These are phyloP conservation scores for Monilinia polystroma DNA, from an alignment of 2,329 filamentous ascomycete genomes.

Conservation along the genomic window DNA sequence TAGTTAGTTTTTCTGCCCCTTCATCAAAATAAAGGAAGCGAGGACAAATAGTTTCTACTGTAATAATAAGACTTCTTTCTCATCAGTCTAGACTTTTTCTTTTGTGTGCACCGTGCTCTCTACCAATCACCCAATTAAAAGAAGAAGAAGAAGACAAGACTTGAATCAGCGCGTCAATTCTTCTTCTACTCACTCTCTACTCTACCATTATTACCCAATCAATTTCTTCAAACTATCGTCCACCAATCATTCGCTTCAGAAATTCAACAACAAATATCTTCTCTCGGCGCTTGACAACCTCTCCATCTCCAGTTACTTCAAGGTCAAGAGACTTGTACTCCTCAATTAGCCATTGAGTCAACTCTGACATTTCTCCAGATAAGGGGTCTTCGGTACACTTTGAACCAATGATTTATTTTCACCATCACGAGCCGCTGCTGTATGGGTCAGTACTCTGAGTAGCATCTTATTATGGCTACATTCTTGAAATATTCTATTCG, in stretches of 20 bases:
- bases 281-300: constrained; percentile 34
- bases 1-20: neutral
- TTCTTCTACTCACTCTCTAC: neutral
- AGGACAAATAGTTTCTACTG: neutral
- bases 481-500: constrained; percentile 34
- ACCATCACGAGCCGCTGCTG: constrained; percentile 25
- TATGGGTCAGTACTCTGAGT: constrained; percentile 27
- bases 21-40: neutral
- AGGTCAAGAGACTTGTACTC: constrained; percentile 31
- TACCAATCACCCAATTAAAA: neutral
- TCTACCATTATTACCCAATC: constrained; percentile 15
- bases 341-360: constrained; percentile 20
- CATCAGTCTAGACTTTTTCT: neutral
- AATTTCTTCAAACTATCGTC: constrained; percentile 7
- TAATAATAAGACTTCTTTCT: neutral
- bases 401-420: constrained; percentile 15
- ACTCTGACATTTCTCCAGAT: neutral
- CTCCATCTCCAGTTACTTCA: constrained; percentile 28
- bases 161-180: constrained; percentile 18
- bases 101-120: neutral
- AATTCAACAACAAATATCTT: constrained; percentile 12
- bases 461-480: constrained; percentile 28
- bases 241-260: constrained; percentile 15
- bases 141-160: neutral
- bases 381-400: neutral